Evolutionary conservation across 208 protist species (phyloP).

Genomic region (Phytomonas francai): DNA sequence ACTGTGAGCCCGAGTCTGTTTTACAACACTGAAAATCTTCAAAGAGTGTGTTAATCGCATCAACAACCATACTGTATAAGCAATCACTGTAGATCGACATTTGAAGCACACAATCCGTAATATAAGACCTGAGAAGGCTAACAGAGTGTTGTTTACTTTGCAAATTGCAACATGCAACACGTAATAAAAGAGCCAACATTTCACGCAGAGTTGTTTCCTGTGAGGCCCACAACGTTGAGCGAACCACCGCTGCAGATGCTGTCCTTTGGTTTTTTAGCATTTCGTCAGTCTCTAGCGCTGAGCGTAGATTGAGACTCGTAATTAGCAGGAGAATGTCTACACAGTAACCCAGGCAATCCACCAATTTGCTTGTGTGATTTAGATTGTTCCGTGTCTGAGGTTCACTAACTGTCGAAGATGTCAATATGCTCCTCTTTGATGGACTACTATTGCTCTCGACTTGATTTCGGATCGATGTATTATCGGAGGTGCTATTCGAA

Average conservation of each 20-base stretch:
- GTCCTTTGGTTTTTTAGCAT: constrained; percentile 18
- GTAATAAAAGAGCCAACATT: constrained; percentile 33
- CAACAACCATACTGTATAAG: constrained; percentile 63
- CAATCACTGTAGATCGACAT: constrained; percentile 49
- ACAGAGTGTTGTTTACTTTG: constrained; percentile 5
- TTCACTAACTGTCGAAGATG: neutral
- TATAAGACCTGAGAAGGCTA: constrained; percentile 22
- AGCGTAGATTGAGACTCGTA: constrained; percentile 55
- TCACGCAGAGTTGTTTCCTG: constrained; percentile 32
- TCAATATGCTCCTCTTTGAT: neutral
- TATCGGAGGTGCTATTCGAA: neutral
- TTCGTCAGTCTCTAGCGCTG: constrained; percentile 22
- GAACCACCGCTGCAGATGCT: constrained; percentile 29
- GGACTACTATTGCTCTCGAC: constrained; percentile 3
- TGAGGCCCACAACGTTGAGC: constrained; percentile 58
- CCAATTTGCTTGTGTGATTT: neutral
- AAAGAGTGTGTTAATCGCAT: constrained; percentile 22
- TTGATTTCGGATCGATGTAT: neutral
- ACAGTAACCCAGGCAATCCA: constrained; percentile 59
- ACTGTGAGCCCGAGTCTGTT: neutral
- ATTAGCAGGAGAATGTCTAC: constrained; percentile 64
- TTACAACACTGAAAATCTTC: constrained; percentile 2
- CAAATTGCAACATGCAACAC: neutral
- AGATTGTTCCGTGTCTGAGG: neutral
- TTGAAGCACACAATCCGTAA: constrained; percentile 61